A percentile compares a stretch with the other conserved stretches of the same genome.
Evolutionary conservation across 768 basidiomycete genomes (phyloP).

Genomic region (Russula olivacea): DNA sequence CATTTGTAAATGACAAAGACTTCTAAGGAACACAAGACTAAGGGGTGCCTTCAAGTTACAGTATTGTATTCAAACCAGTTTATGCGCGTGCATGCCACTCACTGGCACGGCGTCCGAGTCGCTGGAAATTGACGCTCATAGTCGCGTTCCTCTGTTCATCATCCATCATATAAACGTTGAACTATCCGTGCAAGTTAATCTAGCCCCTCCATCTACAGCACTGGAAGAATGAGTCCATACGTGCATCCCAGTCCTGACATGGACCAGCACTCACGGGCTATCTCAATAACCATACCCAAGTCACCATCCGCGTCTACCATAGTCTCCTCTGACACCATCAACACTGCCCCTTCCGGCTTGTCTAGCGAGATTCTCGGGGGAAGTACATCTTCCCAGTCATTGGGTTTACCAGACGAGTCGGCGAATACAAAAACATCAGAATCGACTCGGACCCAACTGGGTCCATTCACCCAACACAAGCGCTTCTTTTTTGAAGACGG

Average conservation of each 20-base stretch:
- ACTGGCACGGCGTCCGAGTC: no score
- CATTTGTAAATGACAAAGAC: no score
- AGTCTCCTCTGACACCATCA: not conserved
- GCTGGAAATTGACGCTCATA: not conserved
- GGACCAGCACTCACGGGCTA: not conserved
- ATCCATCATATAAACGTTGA: not conserved
- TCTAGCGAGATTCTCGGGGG: not conserved
- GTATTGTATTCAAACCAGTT: no score
- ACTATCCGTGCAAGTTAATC: not conserved
- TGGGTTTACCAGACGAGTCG: not conserved
- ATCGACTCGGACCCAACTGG: not conserved
- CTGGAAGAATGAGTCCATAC: not conserved
- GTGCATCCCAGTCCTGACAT: not conserved
- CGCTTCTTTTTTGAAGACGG: slow-evolving; percentile 23
- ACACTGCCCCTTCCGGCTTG: not conserved
- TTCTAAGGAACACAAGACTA: no score
- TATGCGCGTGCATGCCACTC: no score
- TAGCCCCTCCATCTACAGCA: not conserved
- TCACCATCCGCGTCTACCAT: not conserved
- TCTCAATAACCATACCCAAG: not conserved
- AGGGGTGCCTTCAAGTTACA: no score
- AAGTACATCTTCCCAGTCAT: not conserved
- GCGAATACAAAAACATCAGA: not conserved
- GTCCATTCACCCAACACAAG: slow-evolving; percentile 8
- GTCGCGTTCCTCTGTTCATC: not conserved